A percentile compares a stretch with the other conserved stretches of the same genome.
phyloP scores from a whole-genome alignment of 2,329 filamentous ascomycete species.

The Calonectria montana region DNA sequence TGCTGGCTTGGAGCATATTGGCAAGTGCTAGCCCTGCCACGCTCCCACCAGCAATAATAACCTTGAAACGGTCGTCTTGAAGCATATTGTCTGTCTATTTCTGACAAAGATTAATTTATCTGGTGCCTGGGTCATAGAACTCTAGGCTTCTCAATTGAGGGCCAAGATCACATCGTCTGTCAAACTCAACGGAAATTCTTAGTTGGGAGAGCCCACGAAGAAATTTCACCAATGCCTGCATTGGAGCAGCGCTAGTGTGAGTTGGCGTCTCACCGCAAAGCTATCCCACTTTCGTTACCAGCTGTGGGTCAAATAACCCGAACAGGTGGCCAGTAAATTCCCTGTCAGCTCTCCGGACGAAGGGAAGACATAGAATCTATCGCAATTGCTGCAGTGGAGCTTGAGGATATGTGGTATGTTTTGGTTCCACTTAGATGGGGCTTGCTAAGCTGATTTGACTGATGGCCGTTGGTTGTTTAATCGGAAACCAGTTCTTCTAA shows the following conservation, averaged over 20 bases:
- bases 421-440: too few relatives aligned
- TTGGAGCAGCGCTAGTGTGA: background rate
- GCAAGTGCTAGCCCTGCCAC: slow-evolving; percentile 24
- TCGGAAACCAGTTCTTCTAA: too few relatives aligned
- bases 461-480: too few relatives aligned
- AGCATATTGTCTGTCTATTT: background rate
- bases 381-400: too few relatives aligned
- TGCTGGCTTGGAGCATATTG: slow-evolving; percentile 23
- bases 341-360: background rate
- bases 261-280: background rate
- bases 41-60: slow-evolving; percentile 23
- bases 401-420: too few relatives aligned
- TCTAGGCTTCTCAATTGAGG: background rate
- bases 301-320: background rate
- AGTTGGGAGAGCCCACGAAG: background rate
- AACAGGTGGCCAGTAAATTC: background rate
- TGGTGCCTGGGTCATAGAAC: too few relatives aligned
- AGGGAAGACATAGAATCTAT: too few relatives aligned
- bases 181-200: background rate
- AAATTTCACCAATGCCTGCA: background rate
- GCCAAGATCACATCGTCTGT: background rate
- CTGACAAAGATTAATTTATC: background rate
- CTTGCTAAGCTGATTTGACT: too few relatives aligned
- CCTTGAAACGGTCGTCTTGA: background rate
- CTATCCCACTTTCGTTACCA: background rate